Evolutionary conservation across 805 yeast species (phyloP), one percentile per base, ranked within the genome.

Genomic region (Sugiyamaella floridensis): DNA sequence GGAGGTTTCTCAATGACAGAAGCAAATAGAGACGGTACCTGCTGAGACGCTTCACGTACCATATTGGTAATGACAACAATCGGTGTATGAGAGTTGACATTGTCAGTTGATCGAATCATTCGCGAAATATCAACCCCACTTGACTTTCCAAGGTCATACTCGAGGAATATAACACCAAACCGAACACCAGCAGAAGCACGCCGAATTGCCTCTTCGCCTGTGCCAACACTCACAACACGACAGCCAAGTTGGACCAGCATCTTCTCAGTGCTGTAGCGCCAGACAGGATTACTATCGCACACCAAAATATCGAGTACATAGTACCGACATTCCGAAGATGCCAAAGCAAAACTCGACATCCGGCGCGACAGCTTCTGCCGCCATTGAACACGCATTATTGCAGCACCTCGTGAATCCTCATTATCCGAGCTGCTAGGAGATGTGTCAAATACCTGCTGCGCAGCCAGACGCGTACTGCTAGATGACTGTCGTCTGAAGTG

Each of bases 231-330:
- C 4, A 87, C 86, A 8, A 89, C 96, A 11, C 83, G 80, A 69
- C 96, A 89, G 0, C 95, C 95, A 20, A 82, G 64, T 49, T 76
- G 74, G 55, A 81, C 87, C 53, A 92, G 71, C 56, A 83, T 75
- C 54, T 76, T 79, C 43, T 81, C 77, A 26, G 84, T 76, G 12
- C 87, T 75, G 61, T 79, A 86, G 47, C 95, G 70, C 59, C 87
- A 83, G 52, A 85, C 85, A 0, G 96, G 93, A 55, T 87, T 86
- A 1, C 93, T 89, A 61, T 89, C 96, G 67, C 97, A 89, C 12
- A 89, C 72, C 45, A 92, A 71, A 4, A 89, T 82, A 64, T 87
- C 90, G 59, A 86, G 67, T 2, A 66, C 60, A 16, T 70, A 50
- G 51, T 52, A 48, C 4, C 26, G 8, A 6, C 45, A 49, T 15